Conservation (phyloP, 2,329 filamentous ascomycete genomes). For the Ophiocordyceps robertsii region DNA sequence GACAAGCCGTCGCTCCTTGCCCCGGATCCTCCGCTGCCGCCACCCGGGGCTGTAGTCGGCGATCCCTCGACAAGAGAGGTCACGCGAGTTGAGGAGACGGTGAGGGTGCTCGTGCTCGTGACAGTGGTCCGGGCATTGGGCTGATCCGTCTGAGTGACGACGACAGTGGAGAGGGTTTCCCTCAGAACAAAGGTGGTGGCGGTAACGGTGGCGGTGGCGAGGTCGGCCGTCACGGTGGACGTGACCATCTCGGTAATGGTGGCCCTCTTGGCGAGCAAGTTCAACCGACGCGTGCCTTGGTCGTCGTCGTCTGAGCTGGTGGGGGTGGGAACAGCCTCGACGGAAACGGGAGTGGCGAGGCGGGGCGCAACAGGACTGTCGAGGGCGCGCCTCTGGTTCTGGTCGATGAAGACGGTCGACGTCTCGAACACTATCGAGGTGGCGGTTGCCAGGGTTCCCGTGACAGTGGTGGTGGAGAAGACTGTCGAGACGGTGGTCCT, state of each 20-base stretch:
- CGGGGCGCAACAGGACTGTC: slow-evolving; percentile 10
- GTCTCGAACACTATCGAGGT: slow-evolving; percentile 22
- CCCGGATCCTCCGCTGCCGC: slow-evolving; percentile 5
- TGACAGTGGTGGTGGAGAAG: slow-evolving; percentile 19
- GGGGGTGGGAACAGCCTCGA: slow-evolving; percentile 4
- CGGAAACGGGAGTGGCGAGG: slow-evolving; percentile 9
- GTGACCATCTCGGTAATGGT: slow-evolving; percentile 18
- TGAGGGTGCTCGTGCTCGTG: slow-evolving; percentile 22
- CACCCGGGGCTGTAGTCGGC: slow-evolving; percentile 11
- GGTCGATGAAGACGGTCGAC: slow-evolving; percentile 17
- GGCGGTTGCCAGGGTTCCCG: slow-evolving; percentile 21
- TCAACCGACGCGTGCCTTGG: slow-evolving; percentile 4
- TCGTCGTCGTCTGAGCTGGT: slow-evolving; percentile 4
- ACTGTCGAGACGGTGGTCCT: slow-evolving; percentile 16
- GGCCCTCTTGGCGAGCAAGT: slow-evolving; percentile 19
- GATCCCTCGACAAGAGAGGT: slow-evolving; percentile 16
- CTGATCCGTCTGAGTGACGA: slow-evolving; percentile 19
- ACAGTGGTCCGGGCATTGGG: slow-evolving; percentile 22
- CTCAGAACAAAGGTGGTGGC: slow-evolving; percentile 16
- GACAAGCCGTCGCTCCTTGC: slow-evolving; percentile 18
- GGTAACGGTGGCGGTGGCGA: slow-evolving; percentile 13
- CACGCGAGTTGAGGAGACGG: slow-evolving; percentile 19
- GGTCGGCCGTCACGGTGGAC: slow-evolving; percentile 12
- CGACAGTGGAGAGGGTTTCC: slow-evolving; percentile 16
- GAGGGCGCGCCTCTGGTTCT: slow-evolving; percentile 15